phyloP scores from a whole-genome alignment of 176 grass and related monocot species.

The sorghum (Sorghum bicolor) region Sorghum_bicolor_NCBIv3 NC_012873.2:55491501-55492000 shows the following conservation, averaged over 20 bases:
- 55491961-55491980: neutral
- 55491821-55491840: neutral
- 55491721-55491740: too few species aligned
- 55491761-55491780: neutral
- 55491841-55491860: neutral
- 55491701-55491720: neutral
- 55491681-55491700: neutral
- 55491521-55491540: neutral
- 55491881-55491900: neutral
- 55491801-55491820: neutral
- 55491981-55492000: neutral
- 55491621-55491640: neutral
- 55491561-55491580: neutral
- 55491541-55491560: neutral
- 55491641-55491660: neutral
- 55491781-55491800: neutral
- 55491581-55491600: neutral
- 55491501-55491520: too few species aligned
- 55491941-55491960: neutral
- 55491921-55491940: neutral
- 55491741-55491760: neutral
- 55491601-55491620: neutral
- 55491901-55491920: neutral
- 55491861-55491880: neutral
- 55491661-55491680: neutral